These are phyloP conservation scores for Paecilomyces sp. DNA, from an alignment of 2,329 filamentous ascomycete species.

Conservation along the genomic window DNA sequence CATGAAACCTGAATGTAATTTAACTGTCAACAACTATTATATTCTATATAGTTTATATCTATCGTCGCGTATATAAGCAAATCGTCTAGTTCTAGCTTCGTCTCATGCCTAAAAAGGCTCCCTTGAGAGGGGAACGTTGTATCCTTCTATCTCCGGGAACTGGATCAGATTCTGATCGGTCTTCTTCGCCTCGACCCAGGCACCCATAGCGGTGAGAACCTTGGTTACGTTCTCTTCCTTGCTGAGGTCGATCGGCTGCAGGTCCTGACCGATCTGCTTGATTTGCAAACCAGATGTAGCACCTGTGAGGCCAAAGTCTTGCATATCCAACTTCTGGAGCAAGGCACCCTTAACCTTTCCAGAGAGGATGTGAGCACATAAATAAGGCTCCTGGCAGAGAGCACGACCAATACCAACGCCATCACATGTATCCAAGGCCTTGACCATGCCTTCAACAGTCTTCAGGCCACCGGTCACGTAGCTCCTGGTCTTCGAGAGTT, in stretches of 20 bases:
- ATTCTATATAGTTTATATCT: neutral
- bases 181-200: neutral
- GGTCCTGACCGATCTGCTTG: constrained; percentile 45
- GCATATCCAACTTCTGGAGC: constrained; percentile 40
- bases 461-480: constrained; percentile 56
- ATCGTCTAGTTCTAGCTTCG: neutral
- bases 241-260: constrained; percentile 48
- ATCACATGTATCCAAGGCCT: constrained; percentile 51
- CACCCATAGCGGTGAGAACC: neutral
- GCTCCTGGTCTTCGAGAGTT: constrained; percentile 45
- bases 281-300: constrained; percentile 46
- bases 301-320: constrained; percentile 46
- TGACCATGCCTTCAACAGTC: constrained; percentile 50
- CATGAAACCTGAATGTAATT: neutral
- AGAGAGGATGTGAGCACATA: constrained; percentile 20
- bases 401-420: constrained; percentile 54
- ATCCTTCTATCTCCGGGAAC: neutral
- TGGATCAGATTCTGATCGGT: neutral
- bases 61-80: neutral
- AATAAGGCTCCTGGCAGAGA: constrained; percentile 42
- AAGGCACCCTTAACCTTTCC: constrained; percentile 43
- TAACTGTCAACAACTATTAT: neutral
- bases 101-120: neutral
- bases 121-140: neutral
- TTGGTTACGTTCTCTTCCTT: constrained; percentile 36